Evolutionary conservation across 768 basidiomycete species (phyloP).

Genomic region (Megacollybia marginata): DNA sequence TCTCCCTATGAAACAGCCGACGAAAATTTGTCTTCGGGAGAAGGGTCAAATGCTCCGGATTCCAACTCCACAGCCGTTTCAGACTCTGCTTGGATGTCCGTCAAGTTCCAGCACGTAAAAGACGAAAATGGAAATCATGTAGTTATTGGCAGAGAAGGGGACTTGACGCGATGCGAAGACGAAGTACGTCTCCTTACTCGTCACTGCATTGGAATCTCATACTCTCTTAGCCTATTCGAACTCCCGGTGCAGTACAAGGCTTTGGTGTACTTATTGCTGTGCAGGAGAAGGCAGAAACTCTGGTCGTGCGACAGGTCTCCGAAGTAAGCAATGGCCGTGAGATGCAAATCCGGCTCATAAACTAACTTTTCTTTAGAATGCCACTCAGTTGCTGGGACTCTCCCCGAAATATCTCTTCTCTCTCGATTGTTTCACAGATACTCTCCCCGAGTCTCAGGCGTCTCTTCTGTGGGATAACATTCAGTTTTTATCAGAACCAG

Average conservation of each 20-base stretch:
- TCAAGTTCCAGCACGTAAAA: slow-evolving; percentile 58
- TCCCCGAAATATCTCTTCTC: slow-evolving; percentile 65
- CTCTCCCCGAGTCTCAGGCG: slow-evolving; percentile 57
- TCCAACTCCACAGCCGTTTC: neutral
- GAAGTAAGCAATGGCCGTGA: slow-evolving; percentile 40
- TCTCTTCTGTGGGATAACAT: slow-evolving; percentile 69
- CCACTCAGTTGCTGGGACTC: slow-evolving; percentile 66
- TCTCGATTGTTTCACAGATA: slow-evolving; percentile 66
- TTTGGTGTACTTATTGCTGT: slow-evolving; percentile 77
- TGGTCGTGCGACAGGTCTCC: slow-evolving; percentile 71
- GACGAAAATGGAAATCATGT: slow-evolving; percentile 66
- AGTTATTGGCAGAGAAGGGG: slow-evolving; percentile 62
- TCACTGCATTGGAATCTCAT: slow-evolving; percentile 1
- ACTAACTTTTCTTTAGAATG: slow-evolving; percentile 40
- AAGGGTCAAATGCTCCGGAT: neutral
- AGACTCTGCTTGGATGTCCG: slow-evolving; percentile 37
- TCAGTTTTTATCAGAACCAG: slow-evolving; percentile 52
- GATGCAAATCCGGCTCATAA: neutral
- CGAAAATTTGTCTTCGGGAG: no score
- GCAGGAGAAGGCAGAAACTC: slow-evolving; percentile 47
- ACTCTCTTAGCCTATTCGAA: slow-evolving; percentile 52
- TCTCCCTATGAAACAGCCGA: neutral
- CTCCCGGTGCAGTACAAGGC: slow-evolving; percentile 75
- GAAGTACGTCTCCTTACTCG: slow-evolving; percentile 35
- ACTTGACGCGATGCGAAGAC: slow-evolving; percentile 63